A percentile compares a stretch with the other conserved stretches of the same genome.
Evolutionary conservation across 305 asterid genomes (phyloP).

Genomic region (Fraxinus dipetala): DNA sequence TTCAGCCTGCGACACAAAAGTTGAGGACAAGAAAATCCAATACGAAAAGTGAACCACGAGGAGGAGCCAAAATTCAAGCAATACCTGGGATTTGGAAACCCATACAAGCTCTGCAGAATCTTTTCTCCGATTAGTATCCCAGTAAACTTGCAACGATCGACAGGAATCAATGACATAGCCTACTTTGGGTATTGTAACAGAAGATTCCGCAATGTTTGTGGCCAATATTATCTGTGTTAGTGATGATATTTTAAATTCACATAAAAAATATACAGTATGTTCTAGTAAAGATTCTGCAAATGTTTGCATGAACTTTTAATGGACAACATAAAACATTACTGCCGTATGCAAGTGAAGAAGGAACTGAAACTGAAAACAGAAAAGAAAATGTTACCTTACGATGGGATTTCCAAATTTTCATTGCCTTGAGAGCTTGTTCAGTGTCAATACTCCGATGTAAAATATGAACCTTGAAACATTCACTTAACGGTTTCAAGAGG

Average conservation of each 20-base stretch:
- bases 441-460: conserved; percentile 86
- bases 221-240: conserved; percentile 79
- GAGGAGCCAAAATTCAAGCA: conserved; percentile 15
- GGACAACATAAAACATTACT: conserved; percentile 4
- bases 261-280: conserved; percentile 8
- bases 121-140: conserved; percentile 65
- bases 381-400: conserved; percentile 60
- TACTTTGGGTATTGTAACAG: conserved; percentile 97
- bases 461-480: conserved; percentile 76
- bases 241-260: conserved; percentile 23
- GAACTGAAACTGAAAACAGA: conserved; percentile 14
- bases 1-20: conserved; percentile 59
- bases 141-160: conserved; percentile 90
- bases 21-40: conserved; percentile 19
- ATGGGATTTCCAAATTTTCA: conserved; percentile 78
- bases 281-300: conserved; percentile 13
- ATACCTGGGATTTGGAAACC: conserved; percentile 98
- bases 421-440: conserved; percentile 83
- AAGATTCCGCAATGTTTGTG: conserved; percentile 96
- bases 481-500: conserved; percentile 63
- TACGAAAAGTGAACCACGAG: conserved; percentile 15
- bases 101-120: conserved; percentile 82
- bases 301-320: conserved; percentile 18
- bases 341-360: conserved; percentile 10
- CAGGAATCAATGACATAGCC: conserved; percentile 96